phyloP scores from a whole-genome alignment of 2,329 filamentous ascomycete genomes.

The Ophiostoma populinum region DNA sequence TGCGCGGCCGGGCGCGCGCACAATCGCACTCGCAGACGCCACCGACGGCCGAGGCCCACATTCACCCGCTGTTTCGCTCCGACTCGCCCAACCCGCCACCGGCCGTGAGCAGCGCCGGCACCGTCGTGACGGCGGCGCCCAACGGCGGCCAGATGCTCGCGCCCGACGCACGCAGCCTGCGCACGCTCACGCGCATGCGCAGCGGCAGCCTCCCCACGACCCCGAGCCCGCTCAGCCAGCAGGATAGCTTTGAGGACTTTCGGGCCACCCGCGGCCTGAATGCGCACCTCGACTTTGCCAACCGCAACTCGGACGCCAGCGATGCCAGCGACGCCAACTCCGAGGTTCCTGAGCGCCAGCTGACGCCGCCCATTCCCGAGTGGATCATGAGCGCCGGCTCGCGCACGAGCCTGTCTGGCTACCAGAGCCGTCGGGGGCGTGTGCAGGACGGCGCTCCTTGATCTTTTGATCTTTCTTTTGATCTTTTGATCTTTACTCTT shows the following conservation, averaged over 20 bases:
- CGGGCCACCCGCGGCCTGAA: too few species aligned
- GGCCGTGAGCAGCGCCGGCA: slow-evolving; percentile 38
- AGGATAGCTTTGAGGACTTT: slow-evolving; percentile 33
- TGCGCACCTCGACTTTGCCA: too few species aligned
- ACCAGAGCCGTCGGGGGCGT: slow-evolving; percentile 21
- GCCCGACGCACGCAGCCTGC: slow-evolving; percentile 28
- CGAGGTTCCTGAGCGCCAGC: slow-evolving; percentile 23
- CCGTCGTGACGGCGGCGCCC: slow-evolving; percentile 52
- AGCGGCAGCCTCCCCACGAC: slow-evolving; percentile 34
- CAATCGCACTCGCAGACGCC: slow-evolving; percentile 14
- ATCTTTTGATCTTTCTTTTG: not conserved
- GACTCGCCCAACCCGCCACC: slow-evolving; percentile 53
- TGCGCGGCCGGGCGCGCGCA: not conserved
- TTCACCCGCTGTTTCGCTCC: slow-evolving; percentile 62
- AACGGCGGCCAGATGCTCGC: slow-evolving; percentile 47
- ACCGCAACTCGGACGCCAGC: not conserved
- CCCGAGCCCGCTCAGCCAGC: slow-evolving; percentile 31
- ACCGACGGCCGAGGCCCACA: slow-evolving; percentile 43
- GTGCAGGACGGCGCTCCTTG: slow-evolving; percentile 3
- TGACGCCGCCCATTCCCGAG: slow-evolving; percentile 44
- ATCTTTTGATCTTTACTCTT: not conserved
- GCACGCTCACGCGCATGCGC: slow-evolving; percentile 34
- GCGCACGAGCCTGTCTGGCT: slow-evolving; percentile 30
- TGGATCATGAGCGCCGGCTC: slow-evolving; percentile 40
- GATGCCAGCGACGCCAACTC: slow-evolving; percentile 5